Evolutionary conservation across 352 stramenopile genomes (phyloP), one percentile per base, ranked within the genome.

Genomic region (Globisporangium orthogonon): DNA sequence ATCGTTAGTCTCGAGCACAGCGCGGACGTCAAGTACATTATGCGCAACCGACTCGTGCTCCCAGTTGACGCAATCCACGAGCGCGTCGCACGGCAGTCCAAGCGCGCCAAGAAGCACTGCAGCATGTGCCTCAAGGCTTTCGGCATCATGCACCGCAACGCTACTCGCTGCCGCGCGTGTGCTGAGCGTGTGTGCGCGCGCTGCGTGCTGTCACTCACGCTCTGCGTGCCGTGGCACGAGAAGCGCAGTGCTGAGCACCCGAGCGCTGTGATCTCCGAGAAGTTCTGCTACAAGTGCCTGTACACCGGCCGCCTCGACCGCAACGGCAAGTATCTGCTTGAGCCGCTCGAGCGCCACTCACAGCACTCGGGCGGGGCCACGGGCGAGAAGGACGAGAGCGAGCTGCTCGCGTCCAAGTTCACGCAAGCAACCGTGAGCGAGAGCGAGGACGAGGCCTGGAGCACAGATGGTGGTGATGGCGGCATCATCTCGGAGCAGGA

Each of bases 251-350:
- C 71, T 11, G 74, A 87, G 35, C 76, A 83, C 56, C 76, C 76
- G 35, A 85, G 74, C 41, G 74, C 76, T n/a, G 76, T 84, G 33
- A 76, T 87, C 10, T 65, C 70, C n/a, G 76, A 84, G 35, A 77
- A 73, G 49, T 87, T 87, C 51, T 87, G 77, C 50, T 62, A 84
- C 35, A 78, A 77, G 51, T 87, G 77, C 45, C 52, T 87, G 35
- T 86, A 78, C 61, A 73, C 74, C 7, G 69, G 76, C 17, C 76
- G 72, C 0, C 62, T 75, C 10, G 73, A 86, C 51, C 74, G 76
- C 39, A 80, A 79, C 58, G 71, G 71, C 13, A 67, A 67, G n/a
- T 61, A 61, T 29, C 41, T 61, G 56, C 56, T 61, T 29, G 56
- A 61, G 18, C 71, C 68, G 18, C 71, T 77, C 57, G 71, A 79